Evolutionary conservation across 345 rosid genomes (phyloP), one percentile per base, ranked within the genome.

Genomic region (Limnanthes douglasii): DNA sequence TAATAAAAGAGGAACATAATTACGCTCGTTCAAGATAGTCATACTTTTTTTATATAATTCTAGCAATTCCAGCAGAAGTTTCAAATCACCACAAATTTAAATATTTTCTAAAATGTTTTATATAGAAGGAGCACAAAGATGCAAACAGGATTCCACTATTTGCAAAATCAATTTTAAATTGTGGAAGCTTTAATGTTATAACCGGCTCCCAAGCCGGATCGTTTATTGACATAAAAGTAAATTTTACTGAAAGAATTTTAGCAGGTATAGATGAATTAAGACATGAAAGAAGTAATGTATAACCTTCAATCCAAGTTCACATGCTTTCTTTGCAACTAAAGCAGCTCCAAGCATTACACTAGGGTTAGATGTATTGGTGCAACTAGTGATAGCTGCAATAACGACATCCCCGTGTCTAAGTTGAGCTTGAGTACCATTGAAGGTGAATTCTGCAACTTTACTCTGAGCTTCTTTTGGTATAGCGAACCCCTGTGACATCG

Each of bases 281-380:
- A n/a, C n/a, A n/a, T n/a, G n/a, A 37, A 56, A 18, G 56, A 45
- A 47, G 5, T 22, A 42, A 48, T 19, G 44, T 11, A 71, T 19
- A 47, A 85, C 96, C 81, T 78, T 75, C 60, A 81, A 53, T 46
- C 93, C 97, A 32, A 73, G 53, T 5, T 81, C 97, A 50, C 82
- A 81, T 27, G 97, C 97, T 48, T 86, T 86, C 61, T 67, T 78
- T 4, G 97, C 97, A 54, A 78, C 97, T 72, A 86, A 48, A 45
- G 88, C 94, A 56, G 93, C 92, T 42, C 94, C 97, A 49, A 86
- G 94, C 93, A 86, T 78, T 8, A 86, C 94, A 58, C 85, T 86
- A 3, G 94, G 97, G 53, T 86, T 86, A 47, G 94, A 86, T 33
- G 97, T 86, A 56, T 86, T 86, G 18, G 97, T 81, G 75, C 94